phyloP scores from a whole-genome alignment of 352 stramenopile species.

The Globisporangium lucens region DNA sequence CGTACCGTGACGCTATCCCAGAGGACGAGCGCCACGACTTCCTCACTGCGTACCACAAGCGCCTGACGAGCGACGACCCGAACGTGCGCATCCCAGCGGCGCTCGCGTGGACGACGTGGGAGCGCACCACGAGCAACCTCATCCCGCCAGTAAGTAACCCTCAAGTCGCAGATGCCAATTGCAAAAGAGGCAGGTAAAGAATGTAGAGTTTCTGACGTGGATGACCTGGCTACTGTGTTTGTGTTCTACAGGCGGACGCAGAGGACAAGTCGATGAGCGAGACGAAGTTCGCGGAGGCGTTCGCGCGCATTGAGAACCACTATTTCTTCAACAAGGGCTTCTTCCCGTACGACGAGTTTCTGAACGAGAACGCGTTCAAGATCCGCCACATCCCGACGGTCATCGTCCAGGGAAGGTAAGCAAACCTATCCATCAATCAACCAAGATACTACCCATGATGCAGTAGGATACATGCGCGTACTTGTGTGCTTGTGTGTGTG shows the following conservation, averaged over 20 bases:
- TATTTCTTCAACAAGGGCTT: slow-evolving; percentile 92
- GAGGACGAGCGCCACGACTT: slow-evolving; percentile 80
- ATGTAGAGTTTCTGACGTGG: background rate
- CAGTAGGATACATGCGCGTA: too few species aligned
- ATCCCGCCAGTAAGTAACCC: slow-evolving; percentile 39
- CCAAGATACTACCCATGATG: background rate
- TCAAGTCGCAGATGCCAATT: background rate
- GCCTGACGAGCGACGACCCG: slow-evolving; percentile 85
- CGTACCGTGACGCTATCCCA: slow-evolving; percentile 85
- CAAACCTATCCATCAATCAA: background rate
- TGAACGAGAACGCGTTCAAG: slow-evolving; percentile 88
- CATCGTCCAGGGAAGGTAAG: slow-evolving; percentile 87
- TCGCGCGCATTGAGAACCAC: slow-evolving; percentile 93
- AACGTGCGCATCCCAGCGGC: slow-evolving; percentile 77
- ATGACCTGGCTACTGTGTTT: background rate
- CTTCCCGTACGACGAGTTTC: slow-evolving; percentile 83
- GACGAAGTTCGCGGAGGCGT: slow-evolving; percentile 83
- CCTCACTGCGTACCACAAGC: slow-evolving; percentile 86
- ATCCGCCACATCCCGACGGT: slow-evolving; percentile 91
- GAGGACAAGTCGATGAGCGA: slow-evolving; percentile 80
- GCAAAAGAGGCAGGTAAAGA: background rate
- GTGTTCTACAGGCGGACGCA: slow-evolving; percentile 33
- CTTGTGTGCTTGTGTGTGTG: background rate
- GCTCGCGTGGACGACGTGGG: slow-evolving; percentile 90
- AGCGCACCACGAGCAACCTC: slow-evolving; percentile 86